A percentile compares a stretch with the other conserved stretches of the same genome.
These are phyloP conservation scores for Phytophthora agathidicida DNA, from an alignment of 352 stramenopile genomes.

Conservation along the genomic window DNA sequence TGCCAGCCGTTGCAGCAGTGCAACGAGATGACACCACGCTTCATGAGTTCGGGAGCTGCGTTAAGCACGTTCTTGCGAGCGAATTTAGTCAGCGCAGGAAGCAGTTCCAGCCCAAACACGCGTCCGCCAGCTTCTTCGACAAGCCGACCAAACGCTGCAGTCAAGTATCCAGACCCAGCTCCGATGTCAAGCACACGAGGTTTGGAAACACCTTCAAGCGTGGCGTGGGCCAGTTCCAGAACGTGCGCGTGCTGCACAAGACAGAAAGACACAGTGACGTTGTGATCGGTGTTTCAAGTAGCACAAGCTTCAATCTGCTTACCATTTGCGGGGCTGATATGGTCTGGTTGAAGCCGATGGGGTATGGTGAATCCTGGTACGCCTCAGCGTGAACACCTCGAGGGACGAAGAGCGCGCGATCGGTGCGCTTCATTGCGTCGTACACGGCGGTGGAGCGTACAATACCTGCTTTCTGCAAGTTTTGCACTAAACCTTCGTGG, in stretches of 20 bases:
- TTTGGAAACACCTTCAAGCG: conserved; percentile 38
- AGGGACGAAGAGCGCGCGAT: conserved; percentile 78
- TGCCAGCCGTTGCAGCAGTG: conserved; percentile 90
- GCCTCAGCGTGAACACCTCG: conserved; percentile 16
- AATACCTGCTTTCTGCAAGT: conserved; percentile 53
- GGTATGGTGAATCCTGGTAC: conserved; percentile 79
- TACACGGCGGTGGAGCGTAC: conserved; percentile 50
- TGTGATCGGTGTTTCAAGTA: background rate
- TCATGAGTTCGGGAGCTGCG: conserved; percentile 80
- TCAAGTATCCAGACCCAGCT: conserved; percentile 95
- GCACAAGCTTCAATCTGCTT: background rate
- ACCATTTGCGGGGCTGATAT: conserved; percentile 91
- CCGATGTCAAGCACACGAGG: conserved; percentile 93
- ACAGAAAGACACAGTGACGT: background rate
- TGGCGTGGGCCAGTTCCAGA: conserved; percentile 59
- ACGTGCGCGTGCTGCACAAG: conserved; percentile 59
- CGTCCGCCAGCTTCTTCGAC: conserved; percentile 48
- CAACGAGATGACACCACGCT: conserved; percentile 54
- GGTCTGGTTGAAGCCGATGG: conserved; percentile 84
- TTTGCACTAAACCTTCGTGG: conserved; percentile 57
- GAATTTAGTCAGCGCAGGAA: conserved; percentile 84
- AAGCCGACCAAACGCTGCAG: conserved; percentile 88
- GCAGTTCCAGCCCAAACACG: conserved; percentile 92
- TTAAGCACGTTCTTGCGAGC: conserved; percentile 79
- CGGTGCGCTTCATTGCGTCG: conserved; percentile 68